Evolutionary conservation across 495 filamentous ascomycete species (phyloP).

Genomic region (Hypoxylon lienhwacheense): DNA sequence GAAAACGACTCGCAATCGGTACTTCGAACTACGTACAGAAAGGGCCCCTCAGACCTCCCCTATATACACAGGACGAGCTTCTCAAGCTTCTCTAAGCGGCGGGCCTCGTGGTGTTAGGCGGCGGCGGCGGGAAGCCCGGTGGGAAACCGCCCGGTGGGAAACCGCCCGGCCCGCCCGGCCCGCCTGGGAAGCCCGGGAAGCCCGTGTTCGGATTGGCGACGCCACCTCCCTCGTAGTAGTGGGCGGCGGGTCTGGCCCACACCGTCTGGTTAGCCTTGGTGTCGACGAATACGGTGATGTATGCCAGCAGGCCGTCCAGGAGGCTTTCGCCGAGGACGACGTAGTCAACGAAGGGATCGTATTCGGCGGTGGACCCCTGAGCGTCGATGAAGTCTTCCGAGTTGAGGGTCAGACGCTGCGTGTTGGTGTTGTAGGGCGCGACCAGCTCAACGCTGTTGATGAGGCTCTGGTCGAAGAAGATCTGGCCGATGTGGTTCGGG

Average conservation of each 20-base stretch:
- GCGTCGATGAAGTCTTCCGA: slow-evolving; percentile 39
- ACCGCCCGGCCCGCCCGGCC: slow-evolving; percentile 10
- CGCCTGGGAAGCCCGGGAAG: slow-evolving; percentile 17
- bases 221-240: slow-evolving; percentile 38
- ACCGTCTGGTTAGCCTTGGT: slow-evolving; percentile 48
- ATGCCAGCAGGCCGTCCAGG: slow-evolving; percentile 51
- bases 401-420: slow-evolving; percentile 35
- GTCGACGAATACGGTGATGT: slow-evolving; percentile 53
- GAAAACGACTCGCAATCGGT: too few relatives aligned
- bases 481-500: slow-evolving; percentile 58
- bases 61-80: background rate
- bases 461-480: slow-evolving; percentile 52
- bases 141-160: slow-evolving; percentile 4
- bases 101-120: slow-evolving; percentile 7
- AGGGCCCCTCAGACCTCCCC: too few relatives aligned
- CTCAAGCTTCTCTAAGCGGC: background rate
- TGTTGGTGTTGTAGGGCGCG: slow-evolving; percentile 44
- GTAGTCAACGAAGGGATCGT: slow-evolving; percentile 43
- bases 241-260: slow-evolving; percentile 40
- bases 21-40: too few relatives aligned
- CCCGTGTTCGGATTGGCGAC: slow-evolving; percentile 23
- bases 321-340: slow-evolving; percentile 51
- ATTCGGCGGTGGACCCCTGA: slow-evolving; percentile 40
- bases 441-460: slow-evolving; percentile 39
- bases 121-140: slow-evolving; percentile 7